Base-by-base conservation (phyloP, 1,139 yeast genomes). In the Hemisphaericaspora lyxosophila region DNA sequence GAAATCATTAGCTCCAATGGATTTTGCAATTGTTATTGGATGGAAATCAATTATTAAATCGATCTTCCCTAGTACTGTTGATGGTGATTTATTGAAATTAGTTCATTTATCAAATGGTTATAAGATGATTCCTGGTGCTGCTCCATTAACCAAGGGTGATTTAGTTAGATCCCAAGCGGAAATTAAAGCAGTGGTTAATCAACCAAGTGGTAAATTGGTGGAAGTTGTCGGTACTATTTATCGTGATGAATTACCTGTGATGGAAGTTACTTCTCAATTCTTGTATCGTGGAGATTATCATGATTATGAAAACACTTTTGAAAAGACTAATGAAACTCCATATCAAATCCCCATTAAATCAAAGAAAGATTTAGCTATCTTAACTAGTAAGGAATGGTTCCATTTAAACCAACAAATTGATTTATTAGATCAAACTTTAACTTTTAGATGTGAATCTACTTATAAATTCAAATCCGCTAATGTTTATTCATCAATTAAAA, bases 31-130 rank as follows among this genome's bases (percentile, higher is more conserved):
- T 64, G 97, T 94, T 43, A 80, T 90, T 55, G 98, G 98, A 35
- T 92, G 99, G 99, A 85, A 85, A 70, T 95, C 97, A 36, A 90
- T 94, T 59, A 90, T 92, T 71, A 88, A 85, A 71, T 92, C 97
- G 17, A 87, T 92, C 53, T 94, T 92, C 94, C 98, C 98, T 41
- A 80, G 80, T 64, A 81, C 83, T 47, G 95, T 94, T 54, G 97
- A 94, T 64, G 98, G 98, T 68, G 98, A 92, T 62, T 76, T 92
- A 58, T 76, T 92, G 70, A 85, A 85, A 62, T 78, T 92, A 59
- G 98, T 92, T 41, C 99, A 92, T 63, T 73, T 92, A 67, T 87
- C 96, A 34, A 92, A 92, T 63, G 94, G 96, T 42, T 94, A 92
- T 77, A 82, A 80, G 64, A 87, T 92, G 95, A 65, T 83, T 45